Percentiles rank a stretch among this genome's conserved stretches.
These are phyloP conservation scores for Lodderomyces orthopsilosis DNA, from an alignment of 1,139 yeast genomes.

Conservation along the genomic window DNA sequence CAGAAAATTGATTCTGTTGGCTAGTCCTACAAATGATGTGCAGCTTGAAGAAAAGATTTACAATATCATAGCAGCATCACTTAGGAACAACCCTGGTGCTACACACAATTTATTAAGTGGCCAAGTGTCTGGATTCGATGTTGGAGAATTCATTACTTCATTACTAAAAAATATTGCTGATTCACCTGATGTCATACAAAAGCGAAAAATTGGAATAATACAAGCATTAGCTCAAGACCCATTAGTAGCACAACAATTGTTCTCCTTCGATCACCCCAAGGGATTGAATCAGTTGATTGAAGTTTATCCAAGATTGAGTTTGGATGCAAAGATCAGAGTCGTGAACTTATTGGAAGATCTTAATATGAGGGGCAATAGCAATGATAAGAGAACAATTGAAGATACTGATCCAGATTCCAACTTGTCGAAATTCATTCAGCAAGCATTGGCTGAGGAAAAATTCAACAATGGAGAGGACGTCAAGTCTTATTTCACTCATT, in stretches of 20 bases:
- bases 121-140: not conserved
- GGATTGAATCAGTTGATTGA: constrained; percentile 28
- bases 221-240: constrained; percentile 38
- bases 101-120: constrained; percentile 24
- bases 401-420: constrained; percentile 22
- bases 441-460: constrained; percentile 20
- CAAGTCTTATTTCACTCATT: constrained; percentile 40
- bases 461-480: constrained; percentile 36
- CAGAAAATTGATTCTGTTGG: constrained; percentile 17
- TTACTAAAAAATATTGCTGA: constrained; percentile 19
- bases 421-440: constrained; percentile 33
- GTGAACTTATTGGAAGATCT: constrained; percentile 43
- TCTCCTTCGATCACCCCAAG: constrained; percentile 18
- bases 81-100: constrained; percentile 75
- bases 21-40: constrained; percentile 11
- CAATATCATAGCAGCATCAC: constrained; percentile 52
- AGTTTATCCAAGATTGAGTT: constrained; percentile 28
- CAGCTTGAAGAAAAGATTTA: constrained; percentile 43
- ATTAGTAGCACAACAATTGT: constrained; percentile 26
- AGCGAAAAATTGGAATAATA: constrained; percentile 48
- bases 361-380: constrained; percentile 18
- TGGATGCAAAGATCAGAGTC: constrained; percentile 31
- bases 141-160: constrained; percentile 14
- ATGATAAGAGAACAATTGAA: constrained; percentile 24
- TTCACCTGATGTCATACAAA: constrained; percentile 32